These are phyloP conservation scores for Eucalyptus pumila DNA, from an alignment of 345 rosid species.

Conservation along the genomic window DNA sequence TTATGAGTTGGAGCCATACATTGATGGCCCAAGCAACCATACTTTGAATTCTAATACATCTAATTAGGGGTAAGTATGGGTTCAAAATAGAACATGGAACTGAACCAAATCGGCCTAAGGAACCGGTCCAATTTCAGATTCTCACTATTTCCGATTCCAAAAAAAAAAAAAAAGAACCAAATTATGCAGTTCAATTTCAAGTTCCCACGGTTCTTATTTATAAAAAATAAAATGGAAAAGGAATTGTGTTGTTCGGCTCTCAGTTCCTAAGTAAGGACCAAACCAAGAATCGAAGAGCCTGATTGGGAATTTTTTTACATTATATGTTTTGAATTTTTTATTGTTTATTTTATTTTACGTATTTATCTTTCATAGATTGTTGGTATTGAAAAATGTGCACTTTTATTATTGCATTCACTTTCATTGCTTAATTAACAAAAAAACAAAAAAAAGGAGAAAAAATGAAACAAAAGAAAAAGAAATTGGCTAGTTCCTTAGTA, in stretches of 20 bases:
- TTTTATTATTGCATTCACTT: not conserved
- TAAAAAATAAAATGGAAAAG: too few relatives aligned
- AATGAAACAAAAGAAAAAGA: not conserved
- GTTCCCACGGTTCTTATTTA: not conserved
- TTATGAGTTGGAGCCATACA: not conserved
- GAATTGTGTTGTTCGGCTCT: not conserved
- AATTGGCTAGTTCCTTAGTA: too few relatives aligned
- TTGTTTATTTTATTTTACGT: too few relatives aligned
- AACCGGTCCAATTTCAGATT: not conserved
- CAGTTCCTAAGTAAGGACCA: not conserved
- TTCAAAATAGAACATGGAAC: not conserved
- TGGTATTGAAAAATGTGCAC: not conserved
- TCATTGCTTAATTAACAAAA: not conserved
- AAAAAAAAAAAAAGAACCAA: accelerated
- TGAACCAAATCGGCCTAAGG: not conserved
- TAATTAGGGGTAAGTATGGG: not conserved
- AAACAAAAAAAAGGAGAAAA: too few relatives aligned
- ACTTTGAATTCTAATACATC: not conserved
- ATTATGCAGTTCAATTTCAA: too few relatives aligned
- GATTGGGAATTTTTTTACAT: not conserved
- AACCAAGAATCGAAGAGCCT: not conserved
- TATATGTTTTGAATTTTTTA: not conserved
- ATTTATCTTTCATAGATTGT: too few relatives aligned
- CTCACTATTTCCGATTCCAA: not conserved
- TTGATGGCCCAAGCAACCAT: not conserved